Conservation (phyloP, 352 stramenopile genomes). For the Globisporangium cylindrosporum region DNA sequence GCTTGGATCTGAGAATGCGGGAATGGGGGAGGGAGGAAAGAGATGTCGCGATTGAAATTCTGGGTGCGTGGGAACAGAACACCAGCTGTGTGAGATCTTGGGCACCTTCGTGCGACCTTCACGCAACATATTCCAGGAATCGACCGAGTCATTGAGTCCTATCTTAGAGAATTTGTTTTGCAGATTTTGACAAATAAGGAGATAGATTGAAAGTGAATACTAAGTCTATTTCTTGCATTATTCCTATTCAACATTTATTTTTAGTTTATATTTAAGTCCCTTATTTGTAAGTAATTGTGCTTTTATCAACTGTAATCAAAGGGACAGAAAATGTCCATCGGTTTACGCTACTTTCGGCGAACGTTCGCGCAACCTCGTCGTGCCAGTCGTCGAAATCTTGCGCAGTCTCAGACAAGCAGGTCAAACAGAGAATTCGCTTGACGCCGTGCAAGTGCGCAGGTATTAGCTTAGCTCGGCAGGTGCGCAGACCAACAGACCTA, state of each 20-base stretch:
- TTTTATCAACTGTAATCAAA: not conserved
- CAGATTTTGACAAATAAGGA: not conserved
- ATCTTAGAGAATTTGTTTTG: not conserved
- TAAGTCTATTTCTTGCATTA: not conserved
- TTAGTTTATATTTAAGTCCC: not conserved
- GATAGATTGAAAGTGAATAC: not conserved
- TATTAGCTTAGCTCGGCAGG: not conserved
- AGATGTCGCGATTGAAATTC: conserved; percentile 1
- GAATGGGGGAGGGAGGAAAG: not conserved
- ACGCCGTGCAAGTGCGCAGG: not conserved
- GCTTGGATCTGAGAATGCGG: not conserved
- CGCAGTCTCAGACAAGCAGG: conserved; percentile 4
- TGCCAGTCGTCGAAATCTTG: conserved; percentile 10
- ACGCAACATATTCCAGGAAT: not conserved
- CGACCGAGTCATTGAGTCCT: not conserved
- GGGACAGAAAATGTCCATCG: not conserved
- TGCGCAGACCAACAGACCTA: not conserved
- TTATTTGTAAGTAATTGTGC: not conserved
- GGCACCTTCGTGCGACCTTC: conserved; percentile 9
- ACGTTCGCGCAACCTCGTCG: conserved; percentile 24
- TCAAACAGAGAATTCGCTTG: not conserved
- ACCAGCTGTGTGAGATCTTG: not conserved
- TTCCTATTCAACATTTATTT: not conserved
- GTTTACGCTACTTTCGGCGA: conserved; percentile 16
- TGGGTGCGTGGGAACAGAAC: not conserved